These are phyloP conservation scores for Botrytis elliptica DNA, from an alignment of 2,329 filamentous ascomycete genomes.

Conservation along the genomic window DNA sequence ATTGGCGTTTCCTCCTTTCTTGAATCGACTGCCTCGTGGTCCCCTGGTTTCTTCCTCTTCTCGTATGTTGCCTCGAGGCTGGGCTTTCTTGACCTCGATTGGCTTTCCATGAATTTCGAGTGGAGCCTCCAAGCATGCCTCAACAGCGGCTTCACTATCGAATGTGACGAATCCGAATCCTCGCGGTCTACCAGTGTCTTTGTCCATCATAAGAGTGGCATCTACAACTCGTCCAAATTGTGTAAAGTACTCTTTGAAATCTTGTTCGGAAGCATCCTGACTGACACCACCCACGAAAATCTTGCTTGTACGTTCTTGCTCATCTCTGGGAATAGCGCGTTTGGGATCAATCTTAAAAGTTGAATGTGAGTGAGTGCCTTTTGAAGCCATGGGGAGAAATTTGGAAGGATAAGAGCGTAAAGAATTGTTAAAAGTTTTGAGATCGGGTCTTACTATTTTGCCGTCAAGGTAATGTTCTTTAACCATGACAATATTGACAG, in stretches of 20 bases:
- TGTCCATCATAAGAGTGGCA: conserved; percentile 99
- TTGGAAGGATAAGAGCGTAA: conserved; percentile 23
- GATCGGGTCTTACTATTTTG: conserved; percentile 75
- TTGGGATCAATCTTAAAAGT: conserved; percentile 80
- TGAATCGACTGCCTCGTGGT: conserved; percentile 54
- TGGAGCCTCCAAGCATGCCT: conserved; percentile 79
- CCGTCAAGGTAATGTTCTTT: conserved; percentile 98
- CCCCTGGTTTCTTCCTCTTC: conserved; percentile 77
- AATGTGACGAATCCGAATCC: conserved; percentile 99
- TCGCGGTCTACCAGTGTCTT: conserved; percentile 93
- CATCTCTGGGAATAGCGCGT: conserved; percentile 92
- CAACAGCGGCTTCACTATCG: conserved; percentile 91
- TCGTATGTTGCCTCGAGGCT: conserved; percentile 89
- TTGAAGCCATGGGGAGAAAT: conserved; percentile 33
- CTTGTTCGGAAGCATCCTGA: conserved; percentile 92
- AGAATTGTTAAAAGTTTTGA: conserved; percentile 27
- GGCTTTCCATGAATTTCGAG: conserved; percentile 93
- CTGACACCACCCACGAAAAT: conserved; percentile 98
- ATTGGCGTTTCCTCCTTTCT: conserved; percentile 47
- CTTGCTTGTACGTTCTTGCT: conserved; percentile 97
- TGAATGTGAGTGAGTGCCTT: conserved; percentile 29
- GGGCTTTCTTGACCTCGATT: conserved; percentile 97
- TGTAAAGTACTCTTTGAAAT: conserved; percentile 95
- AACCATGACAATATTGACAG: conserved; percentile 98
- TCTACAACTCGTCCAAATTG: conserved; percentile 96